Evolutionary conservation across 2,329 filamentous ascomycete genomes (phyloP), one percentile per base, ranked within the genome.

Genomic region (Colletotrichum eleusines): DNA sequence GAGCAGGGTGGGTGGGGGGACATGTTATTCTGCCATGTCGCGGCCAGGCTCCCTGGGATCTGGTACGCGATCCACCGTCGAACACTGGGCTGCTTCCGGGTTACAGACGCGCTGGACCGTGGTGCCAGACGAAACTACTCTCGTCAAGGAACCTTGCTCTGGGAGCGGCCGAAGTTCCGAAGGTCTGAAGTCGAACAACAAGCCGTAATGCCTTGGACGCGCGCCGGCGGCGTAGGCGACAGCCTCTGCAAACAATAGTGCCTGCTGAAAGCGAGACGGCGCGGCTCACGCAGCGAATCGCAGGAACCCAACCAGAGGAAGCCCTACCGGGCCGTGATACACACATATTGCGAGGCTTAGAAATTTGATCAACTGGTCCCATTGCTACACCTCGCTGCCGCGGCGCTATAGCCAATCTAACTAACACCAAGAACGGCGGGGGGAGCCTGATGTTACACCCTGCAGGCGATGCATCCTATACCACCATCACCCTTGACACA

Each of bases 331-430:
- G 55, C 26, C 50, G 63, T 50, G 57, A 62, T n/a, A n/a, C 26
- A 61, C 50, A 55, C 50, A 57, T 50, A 44, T 61, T 31, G 65
- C 63, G 57, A 71, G 63, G 51, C 57, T 51, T 57, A 63, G n/a
- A 46, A 71, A 44, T 63, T 70, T 63, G 57, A 58, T 46, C 63
- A 67, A 57, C 50, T 71, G 61, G 33, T 33, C 18, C 35, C 51
- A 69, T 51, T 63, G 68, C 35, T 46, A 62, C 57, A 31, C 55
- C 59, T 55, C 20, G 57, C 46, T 50, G n/a, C 51, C 42, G 54
- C 50, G 61, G 44, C 44, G 26, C 42, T n/a, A 23, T 54, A 28
- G 44, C n/a, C 58, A 54, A 33, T 28, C 44, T 20, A n/a, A n/a
- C 31, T 33, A 33, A 3, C 31, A 33, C 31, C 31, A 42, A 48